Conservation (phyloP, 176 grass and related monocot species). For the Triticum monococcum region DNA sequence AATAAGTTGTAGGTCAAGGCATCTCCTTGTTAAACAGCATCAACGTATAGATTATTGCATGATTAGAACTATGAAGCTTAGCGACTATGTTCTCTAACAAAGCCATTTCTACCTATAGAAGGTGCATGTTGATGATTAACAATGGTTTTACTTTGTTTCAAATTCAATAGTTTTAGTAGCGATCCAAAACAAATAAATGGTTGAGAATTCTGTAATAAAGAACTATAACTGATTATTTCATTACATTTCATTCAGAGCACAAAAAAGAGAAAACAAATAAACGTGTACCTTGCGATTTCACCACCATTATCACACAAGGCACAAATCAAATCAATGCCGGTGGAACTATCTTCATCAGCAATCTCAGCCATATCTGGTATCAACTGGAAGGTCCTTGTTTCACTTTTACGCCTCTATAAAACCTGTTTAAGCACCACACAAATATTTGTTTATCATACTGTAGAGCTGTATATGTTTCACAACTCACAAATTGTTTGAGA, state of each 20-base stretch:
- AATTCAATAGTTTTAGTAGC: not conserved
- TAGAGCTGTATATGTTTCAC: not conserved
- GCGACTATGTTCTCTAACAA: not conserved
- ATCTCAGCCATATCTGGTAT: constrained; percentile 36
- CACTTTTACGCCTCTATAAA: not conserved
- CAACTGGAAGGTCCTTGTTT: constrained; percentile 3
- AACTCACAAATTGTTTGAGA: not conserved
- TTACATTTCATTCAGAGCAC: not conserved
- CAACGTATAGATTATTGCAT: not conserved
- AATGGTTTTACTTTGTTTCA: not conserved
- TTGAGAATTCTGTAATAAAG: not conserved
- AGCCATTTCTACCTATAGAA: not conserved
- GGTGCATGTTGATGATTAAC: not conserved
- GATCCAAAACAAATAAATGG: not conserved
- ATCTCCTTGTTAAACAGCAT: constrained; percentile 4
- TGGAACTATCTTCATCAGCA: not conserved
- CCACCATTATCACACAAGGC: constrained; percentile 71
- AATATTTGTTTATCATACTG: constrained; percentile 8
- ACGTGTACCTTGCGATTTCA: constrained; percentile 46
- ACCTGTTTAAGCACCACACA: constrained; percentile 23
- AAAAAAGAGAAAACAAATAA: not conserved
- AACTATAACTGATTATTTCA: not conserved
- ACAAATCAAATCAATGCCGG: constrained; percentile 49
- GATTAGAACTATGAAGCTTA: not conserved
- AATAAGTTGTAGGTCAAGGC: not conserved